Conservation (phyloP, 2,329 filamentous ascomycete genomes). For the Sclerotinia nivalis region DNA sequence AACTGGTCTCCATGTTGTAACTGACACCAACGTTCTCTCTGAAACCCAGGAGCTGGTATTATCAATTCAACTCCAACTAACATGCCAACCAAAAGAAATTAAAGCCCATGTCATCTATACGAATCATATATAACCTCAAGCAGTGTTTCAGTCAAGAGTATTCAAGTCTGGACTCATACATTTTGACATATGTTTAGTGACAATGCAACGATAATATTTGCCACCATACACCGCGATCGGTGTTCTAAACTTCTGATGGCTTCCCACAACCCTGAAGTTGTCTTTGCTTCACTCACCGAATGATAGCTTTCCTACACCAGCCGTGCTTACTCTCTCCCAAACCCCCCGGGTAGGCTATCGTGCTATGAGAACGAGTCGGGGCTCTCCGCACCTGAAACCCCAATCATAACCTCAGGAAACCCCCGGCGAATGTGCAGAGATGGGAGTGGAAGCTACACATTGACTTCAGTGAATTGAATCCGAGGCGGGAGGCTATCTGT, state of each 20-base stretch:
- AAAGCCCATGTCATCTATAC: not conserved
- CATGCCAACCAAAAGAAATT: not conserved
- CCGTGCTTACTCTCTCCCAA: not conserved
- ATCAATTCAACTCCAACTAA: not conserved
- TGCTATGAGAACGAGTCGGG: not conserved
- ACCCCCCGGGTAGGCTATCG: not conserved
- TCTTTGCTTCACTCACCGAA: not conserved
- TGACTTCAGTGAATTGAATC: not conserved
- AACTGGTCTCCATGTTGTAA: not conserved
- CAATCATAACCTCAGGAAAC: not conserved
- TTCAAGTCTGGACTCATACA: not conserved
- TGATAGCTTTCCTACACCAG: not conserved
- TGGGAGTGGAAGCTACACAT: not conserved
- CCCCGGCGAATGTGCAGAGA: not conserved
- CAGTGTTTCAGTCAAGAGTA: not conserved
- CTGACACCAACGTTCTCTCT: not conserved
- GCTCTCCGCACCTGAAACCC: not conserved
- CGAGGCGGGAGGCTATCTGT: not conserved
- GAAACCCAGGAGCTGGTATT: no score
- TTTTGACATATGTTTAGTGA: constrained; percentile 6
- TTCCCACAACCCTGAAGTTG: not conserved
- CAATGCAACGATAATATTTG: constrained; percentile 2
- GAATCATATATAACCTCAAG: not conserved
- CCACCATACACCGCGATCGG: not conserved
- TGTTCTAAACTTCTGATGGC: not conserved